Conservation (phyloP, 129 eudicot species). For the Mikania micrantha region DNA sequence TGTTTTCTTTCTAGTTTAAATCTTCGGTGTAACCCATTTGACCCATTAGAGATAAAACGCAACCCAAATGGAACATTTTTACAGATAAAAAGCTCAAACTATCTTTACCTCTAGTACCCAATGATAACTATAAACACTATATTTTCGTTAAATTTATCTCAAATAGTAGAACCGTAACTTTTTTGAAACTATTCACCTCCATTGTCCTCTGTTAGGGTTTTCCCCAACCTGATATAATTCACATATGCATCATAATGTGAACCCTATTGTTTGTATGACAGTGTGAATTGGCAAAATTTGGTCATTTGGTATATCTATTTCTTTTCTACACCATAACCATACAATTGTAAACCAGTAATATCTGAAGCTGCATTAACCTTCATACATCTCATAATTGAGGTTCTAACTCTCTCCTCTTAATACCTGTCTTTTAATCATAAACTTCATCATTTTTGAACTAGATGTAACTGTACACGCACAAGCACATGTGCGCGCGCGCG, state of each 20-base stretch:
- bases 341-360: not conserved
- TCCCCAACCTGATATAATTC: not conserved
- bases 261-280: not conserved
- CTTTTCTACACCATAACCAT: not conserved
- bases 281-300: not conserved
- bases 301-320: not conserved
- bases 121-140: not conserved
- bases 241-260: not conserved
- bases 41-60: not conserved
- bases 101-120: not conserved
- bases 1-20: not conserved
- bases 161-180: not conserved
- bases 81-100: not conserved
- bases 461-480: too few relatives aligned
- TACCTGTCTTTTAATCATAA: not conserved
- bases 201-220: not conserved
- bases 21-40: not conserved
- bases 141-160: not conserved
- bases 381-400: not conserved
- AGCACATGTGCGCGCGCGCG: too few relatives aligned
- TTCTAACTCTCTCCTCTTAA: not conserved
- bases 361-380: not conserved
- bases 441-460: not conserved
- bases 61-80: not conserved
- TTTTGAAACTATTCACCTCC: not conserved